Evolutionary conservation across 805 yeast species (phyloP).

Genomic region (Lipomyces yamanashiensis): DNA sequence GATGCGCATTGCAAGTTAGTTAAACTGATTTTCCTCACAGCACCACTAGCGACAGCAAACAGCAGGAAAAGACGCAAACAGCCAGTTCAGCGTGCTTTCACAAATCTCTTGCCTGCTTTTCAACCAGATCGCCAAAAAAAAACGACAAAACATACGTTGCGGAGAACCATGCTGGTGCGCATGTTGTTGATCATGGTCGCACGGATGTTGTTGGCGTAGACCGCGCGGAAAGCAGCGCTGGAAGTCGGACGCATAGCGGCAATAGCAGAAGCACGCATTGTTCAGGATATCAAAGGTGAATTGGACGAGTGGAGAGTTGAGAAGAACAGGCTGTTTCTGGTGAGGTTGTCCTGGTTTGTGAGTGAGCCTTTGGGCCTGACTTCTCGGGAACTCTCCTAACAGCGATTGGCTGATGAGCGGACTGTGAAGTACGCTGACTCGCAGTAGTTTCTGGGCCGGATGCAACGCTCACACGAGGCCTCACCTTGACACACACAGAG

Average conservation of each 20-base stretch:
- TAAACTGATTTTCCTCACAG: neutral
- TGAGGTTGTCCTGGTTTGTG: neutral
- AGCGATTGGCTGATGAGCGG: conserved; percentile 13
- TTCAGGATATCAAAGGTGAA: neutral
- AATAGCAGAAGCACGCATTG: conserved; percentile 25
- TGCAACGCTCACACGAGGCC: no score
- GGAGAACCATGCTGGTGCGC: conserved; percentile 17
- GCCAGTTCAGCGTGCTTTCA: neutral
- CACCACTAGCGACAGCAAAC: neutral
- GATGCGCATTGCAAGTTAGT: neutral
- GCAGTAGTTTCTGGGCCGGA: neutral
- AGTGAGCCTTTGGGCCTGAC: neutral
- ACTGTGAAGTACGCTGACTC: conserved; percentile 1
- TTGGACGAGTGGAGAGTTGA: neutral
- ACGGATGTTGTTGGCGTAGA: conserved; percentile 20
- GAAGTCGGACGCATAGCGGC: conserved; percentile 27
- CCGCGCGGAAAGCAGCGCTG: conserved; percentile 20
- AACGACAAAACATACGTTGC: conserved; percentile 13
- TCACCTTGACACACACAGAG: no score
- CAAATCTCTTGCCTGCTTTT: neutral
- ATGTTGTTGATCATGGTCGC: conserved; percentile 18
- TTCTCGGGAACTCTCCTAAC: conserved; percentile 8
- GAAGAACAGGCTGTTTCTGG: neutral
- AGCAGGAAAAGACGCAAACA: neutral
- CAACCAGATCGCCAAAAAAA: neutral